These are phyloP conservation scores for Kokia cookei DNA, from an alignment of 441 rosid genomes.

Conservation along the genomic window DNA sequence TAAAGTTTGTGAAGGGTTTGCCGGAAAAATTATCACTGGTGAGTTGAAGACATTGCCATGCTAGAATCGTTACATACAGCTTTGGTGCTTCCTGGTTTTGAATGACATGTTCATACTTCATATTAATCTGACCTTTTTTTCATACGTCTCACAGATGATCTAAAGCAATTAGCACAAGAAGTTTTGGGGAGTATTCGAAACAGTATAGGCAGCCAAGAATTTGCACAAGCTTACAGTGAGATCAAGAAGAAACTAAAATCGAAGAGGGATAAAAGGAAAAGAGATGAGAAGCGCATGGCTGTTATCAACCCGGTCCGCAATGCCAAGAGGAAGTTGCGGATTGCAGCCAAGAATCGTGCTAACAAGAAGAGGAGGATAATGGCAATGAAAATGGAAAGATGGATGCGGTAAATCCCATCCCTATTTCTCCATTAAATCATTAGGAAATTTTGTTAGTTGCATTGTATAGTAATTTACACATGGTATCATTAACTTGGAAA, in stretches of 20 bases:
- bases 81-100: not conserved
- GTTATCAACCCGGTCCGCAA: slow-evolving; percentile 75
- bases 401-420: slow-evolving; percentile 26
- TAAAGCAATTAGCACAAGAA: slow-evolving; percentile 71
- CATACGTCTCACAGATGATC: slow-evolving; percentile 42
- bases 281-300: slow-evolving; percentile 79
- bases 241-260: slow-evolving; percentile 54
- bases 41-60: slow-evolving; percentile 13
- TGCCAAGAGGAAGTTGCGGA: slow-evolving; percentile 82
- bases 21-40: slow-evolving; percentile 79
- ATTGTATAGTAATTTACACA: not conserved
- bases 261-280: slow-evolving; percentile 76
- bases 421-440: not conserved
- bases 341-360: slow-evolving; percentile 69
- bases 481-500: not conserved
- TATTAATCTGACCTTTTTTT: not conserved
- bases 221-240: slow-evolving; percentile 51
- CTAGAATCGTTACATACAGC: not conserved
- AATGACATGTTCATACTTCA: not conserved
- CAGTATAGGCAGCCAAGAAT: slow-evolving; percentile 48
- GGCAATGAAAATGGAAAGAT: slow-evolving; percentile 57
- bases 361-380: slow-evolving; percentile 83
- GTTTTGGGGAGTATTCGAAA: slow-evolving; percentile 47
- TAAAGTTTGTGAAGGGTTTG: slow-evolving; percentile 85
- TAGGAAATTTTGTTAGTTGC: not conserved